Percentiles rank a stretch among this genome's conserved stretches.
Evolutionary conservation across 2,329 filamentous ascomycete species (phyloP).

Genomic region (Diaporthe ilicicola): DNA sequence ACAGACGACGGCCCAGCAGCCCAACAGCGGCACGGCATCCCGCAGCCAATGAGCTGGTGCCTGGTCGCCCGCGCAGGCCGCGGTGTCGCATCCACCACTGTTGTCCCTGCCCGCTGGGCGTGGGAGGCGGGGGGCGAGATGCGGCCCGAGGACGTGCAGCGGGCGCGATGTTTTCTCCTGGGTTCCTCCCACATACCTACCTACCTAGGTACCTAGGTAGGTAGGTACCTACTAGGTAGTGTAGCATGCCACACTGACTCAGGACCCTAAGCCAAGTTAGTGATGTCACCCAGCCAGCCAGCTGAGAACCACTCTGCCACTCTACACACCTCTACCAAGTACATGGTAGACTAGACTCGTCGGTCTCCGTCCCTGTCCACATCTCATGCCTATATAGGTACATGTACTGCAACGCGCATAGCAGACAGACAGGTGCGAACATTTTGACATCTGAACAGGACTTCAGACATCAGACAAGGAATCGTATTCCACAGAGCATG

Average conservation of each 20-base stretch:
- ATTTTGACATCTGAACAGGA: no score
- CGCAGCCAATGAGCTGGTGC: background rate
- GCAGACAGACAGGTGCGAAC: background rate
- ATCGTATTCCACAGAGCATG: background rate
- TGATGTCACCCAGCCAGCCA: background rate
- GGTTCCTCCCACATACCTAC: background rate
- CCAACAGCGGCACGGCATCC: background rate
- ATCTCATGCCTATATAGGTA: no score
- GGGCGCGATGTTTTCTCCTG: constrained; percentile 7
- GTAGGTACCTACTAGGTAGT: no score
- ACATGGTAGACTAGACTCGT: no score
- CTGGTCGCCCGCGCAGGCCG: background rate
- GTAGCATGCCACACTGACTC: background rate
- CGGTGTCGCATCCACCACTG: background rate
- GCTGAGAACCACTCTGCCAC: background rate
- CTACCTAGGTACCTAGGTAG: no score
- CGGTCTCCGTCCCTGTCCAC: background rate
- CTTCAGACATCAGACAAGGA: background rate
- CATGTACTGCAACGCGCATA: no score
- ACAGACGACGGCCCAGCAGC: background rate
- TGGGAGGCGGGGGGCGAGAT: background rate
- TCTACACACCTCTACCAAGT: background rate
- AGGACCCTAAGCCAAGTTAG: background rate
- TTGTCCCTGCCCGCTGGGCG: background rate
- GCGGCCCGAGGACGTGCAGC: constrained; percentile 17